phyloP scores from a whole-genome alignment of 1,284 basidiomycete species.

The Cutaneotrichosporon sp. region DNA sequence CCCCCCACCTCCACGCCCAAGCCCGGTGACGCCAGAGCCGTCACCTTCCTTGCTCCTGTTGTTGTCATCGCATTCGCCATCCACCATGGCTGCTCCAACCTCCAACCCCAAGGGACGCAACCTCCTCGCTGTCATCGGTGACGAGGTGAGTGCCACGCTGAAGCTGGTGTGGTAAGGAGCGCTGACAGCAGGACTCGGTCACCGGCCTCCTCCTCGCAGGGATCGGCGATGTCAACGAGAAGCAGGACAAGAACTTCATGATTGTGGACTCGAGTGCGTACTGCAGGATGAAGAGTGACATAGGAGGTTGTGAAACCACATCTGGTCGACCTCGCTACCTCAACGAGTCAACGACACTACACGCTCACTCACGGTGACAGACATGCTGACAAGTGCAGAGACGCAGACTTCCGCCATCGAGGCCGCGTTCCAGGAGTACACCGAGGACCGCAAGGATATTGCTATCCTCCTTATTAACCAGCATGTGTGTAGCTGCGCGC shows the following conservation, averaged over 20 bases:
- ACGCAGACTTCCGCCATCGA: constrained; percentile 86
- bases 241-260: constrained; percentile 93
- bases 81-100: constrained; percentile 32
- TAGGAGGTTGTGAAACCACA: too few relatives aligned
- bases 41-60: background rate
- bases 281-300: too few relatives aligned
- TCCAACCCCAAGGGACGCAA: constrained; percentile 67
- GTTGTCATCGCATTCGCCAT: background rate
- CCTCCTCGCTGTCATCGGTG: constrained; percentile 81
- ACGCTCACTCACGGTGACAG: background rate
- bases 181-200: constrained; percentile 73
- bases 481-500: constrained; percentile 63
- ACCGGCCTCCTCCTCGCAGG: constrained; percentile 90
- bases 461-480: constrained; percentile 96
- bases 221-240: constrained; percentile 80
- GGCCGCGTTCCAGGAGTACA: constrained; percentile 85
- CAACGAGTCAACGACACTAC: too few relatives aligned
- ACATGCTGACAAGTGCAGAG: constrained; percentile 58
- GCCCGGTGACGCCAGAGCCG: background rate
- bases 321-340: too few relatives aligned
- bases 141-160: constrained; percentile 69
- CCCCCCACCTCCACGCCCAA: background rate
- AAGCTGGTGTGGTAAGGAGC: too few relatives aligned
- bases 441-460: constrained; percentile 78
- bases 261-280: constrained; percentile 82